Percentiles rank a stretch among this genome's conserved stretches.
These are phyloP conservation scores for Hagleromyces aurorensis DNA, from an alignment of 805 yeast species.

Conservation along the genomic window DNA sequence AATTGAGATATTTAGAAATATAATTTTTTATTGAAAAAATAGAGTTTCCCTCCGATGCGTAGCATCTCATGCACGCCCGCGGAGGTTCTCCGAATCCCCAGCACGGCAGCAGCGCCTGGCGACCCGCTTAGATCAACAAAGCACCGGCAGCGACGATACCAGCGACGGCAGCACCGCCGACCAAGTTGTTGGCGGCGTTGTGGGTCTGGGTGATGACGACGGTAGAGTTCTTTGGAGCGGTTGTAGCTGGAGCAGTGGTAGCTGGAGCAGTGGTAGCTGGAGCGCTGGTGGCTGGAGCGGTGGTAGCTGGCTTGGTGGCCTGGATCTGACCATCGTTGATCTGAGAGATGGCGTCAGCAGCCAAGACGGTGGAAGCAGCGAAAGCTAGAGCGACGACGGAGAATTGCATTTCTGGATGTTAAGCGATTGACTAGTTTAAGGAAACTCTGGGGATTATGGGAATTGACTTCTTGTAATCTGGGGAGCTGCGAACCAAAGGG, in stretches of 20 bases:
- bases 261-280: slow-evolving; percentile 5
- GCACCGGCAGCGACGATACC: slow-evolving; percentile 24
- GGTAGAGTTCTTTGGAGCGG: slow-evolving; percentile 4
- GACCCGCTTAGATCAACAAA: slow-evolving; percentile 18
- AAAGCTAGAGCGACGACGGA: slow-evolving; percentile 13
- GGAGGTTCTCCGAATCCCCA: too few species aligned
- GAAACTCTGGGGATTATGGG: too few species aligned
- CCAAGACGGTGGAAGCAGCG: slow-evolving; percentile 9
- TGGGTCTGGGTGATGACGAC: slow-evolving; percentile 10
- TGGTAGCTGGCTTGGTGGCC: slow-evolving; percentile 8
- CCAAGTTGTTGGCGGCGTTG: slow-evolving; percentile 19
- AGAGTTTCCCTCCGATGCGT: too few species aligned
- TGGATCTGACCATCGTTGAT: slow-evolving; percentile 13
- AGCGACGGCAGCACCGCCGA: slow-evolving; percentile 17
- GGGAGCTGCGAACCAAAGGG: too few species aligned
- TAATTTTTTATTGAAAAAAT: too few species aligned
- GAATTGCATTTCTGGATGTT: slow-evolving; percentile 9
- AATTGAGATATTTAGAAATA: too few species aligned
- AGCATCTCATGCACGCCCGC: too few species aligned
- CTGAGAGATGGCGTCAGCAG: slow-evolving; percentile 12
- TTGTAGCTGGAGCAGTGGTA: slow-evolving; percentile 4
- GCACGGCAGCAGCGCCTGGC: too few species aligned
- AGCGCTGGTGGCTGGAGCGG: slow-evolving; percentile 1
- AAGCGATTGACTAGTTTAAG: slow-evolving; percentile 8
- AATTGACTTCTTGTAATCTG: too few species aligned